Evolutionary conservation across 1,284 basidiomycete genomes (phyloP), one percentile per base, ranked within the genome.

Genomic region (Pyrrhoderma lamaoense): DNA sequence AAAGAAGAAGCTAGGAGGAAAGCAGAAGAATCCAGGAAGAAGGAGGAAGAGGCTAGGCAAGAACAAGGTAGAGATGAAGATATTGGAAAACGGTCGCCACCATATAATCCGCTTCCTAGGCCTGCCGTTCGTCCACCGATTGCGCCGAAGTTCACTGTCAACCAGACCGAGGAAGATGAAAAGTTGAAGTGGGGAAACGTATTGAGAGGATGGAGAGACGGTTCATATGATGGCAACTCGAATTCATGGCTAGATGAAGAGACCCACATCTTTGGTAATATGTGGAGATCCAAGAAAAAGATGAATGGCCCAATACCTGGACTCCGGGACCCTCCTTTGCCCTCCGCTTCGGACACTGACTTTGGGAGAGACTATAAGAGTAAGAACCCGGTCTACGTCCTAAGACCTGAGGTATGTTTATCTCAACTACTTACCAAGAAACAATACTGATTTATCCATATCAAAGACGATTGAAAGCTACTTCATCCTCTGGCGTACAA

Each of bases 401-500:
- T 55, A 18, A 42, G 53, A 21, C 53, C 53, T 13, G 53, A 55
- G 52, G 52, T 54, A 18, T 27, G 52, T 45, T 34, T 31, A 14
- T 36, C n/a, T 14, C 8, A n/a, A 9, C 7, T 3, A 2, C n/a
- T 8, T 36, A 16, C 16, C 16, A 16, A 13, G 14, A 22, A 18
- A 48, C 21, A 34, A 39, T 22, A 23, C 21, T 23, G 2, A 19
- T 1, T 3, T 40, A 34, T 35, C 3, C n/a, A 14, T 42, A 9
- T 18, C n/a, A 13, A 54, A 89, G 82, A 74, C 85, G 2, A 65
- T 86, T 5, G 85, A 88, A 60, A 80, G 75, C 44, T 74, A 86
- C 55, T 86, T 82, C 61, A 63, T 85, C 21, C 63, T 89, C 54
- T 89, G 82, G 81, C 72, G 79, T 40, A 78, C 77, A 14, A 89